Evolutionary conservation across 108 stramenopile species (phyloP).

Genomic region (Nitzschia palea): DNA sequence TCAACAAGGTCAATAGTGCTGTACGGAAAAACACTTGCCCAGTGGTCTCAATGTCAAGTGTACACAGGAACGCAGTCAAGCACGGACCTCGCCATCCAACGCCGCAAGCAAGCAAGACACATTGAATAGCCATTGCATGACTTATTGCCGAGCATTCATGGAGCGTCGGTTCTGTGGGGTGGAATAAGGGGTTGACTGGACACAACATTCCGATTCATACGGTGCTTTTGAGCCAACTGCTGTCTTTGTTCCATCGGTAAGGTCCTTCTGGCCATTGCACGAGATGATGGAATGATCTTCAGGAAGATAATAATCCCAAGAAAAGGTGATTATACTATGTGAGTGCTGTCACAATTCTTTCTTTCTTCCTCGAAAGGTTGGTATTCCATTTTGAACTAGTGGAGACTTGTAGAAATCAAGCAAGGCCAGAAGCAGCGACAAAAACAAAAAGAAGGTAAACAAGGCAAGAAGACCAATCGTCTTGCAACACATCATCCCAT

Average conservation of each 20-base stretch:
- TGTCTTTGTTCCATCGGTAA: too few relatives aligned
- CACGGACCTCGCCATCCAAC: slow-evolving; percentile 75
- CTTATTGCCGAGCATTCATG: too few relatives aligned
- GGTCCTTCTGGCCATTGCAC: slow-evolving; percentile 73
- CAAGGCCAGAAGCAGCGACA: slow-evolving; percentile 37
- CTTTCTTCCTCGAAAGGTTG: slow-evolving; percentile 70
- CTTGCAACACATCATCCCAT: neutral
- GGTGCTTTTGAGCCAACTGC: too few relatives aligned
- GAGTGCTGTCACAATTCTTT: slow-evolving; percentile 82
- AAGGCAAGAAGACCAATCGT: slow-evolving; percentile 12
- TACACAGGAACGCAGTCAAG: slow-evolving; percentile 94
- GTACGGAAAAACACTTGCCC: slow-evolving; percentile 96
- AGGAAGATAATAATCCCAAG: slow-evolving; percentile 40
- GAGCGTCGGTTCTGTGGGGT: too few relatives aligned
- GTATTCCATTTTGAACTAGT: slow-evolving; percentile 84
- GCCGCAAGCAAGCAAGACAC: too few relatives aligned
- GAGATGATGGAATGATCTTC: slow-evolving; percentile 85
- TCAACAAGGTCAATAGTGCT: slow-evolving; percentile 99
- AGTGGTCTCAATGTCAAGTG: slow-evolving; percentile 91
- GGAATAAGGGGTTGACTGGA: too few relatives aligned
- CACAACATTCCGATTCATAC: too few relatives aligned
- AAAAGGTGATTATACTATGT: slow-evolving; percentile 75
- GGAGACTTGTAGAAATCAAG: slow-evolving; percentile 72
- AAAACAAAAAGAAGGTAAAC: slow-evolving; percentile 32
- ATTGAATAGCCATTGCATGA: too few relatives aligned